Evolutionary conservation across 306 rosid genomes (phyloP).

Genomic region (Amphicarpaea edgeworthii): DNA sequence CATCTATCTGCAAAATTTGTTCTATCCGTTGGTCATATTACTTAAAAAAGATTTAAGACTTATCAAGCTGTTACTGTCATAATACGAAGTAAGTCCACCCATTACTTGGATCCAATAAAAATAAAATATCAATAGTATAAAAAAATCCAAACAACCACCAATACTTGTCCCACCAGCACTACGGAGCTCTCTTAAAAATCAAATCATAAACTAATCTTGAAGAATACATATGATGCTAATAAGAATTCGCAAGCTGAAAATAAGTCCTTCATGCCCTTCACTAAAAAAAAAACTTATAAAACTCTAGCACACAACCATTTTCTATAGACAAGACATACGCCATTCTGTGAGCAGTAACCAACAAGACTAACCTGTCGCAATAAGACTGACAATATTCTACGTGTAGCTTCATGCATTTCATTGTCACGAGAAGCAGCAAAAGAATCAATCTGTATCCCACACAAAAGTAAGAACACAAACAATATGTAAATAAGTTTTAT

Average conservation of each 20-base stretch:
- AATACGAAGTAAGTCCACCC: not conserved
- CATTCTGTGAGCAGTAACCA: constrained; percentile 16
- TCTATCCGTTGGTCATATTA: constrained; percentile 26
- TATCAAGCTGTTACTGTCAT: constrained; percentile 13
- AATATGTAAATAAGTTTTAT: constrained; percentile 15
- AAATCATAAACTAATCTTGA: constrained; percentile 5
- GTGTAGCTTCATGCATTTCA: constrained; percentile 93
- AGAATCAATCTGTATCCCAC: constrained; percentile 69
- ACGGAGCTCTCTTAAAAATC: constrained; percentile 4
- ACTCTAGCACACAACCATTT: constrained; percentile 9
- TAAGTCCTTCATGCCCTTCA: not conserved
- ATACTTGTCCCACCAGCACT: not conserved
- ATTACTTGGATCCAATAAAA: constrained; percentile 7
- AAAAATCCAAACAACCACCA: constrained; percentile 18
- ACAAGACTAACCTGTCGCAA: constrained; percentile 56
- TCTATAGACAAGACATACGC: constrained; percentile 5
- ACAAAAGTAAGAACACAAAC: constrained; percentile 23
- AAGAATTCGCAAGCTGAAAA: constrained; percentile 20
- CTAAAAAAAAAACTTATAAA: not conserved
- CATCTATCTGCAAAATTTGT: constrained; percentile 79
- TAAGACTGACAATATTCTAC: constrained; percentile 76
- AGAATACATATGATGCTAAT: constrained; percentile 22
- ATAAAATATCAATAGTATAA: not conserved
- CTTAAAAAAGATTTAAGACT: not conserved
- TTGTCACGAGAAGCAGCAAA: constrained; percentile 84